Conservation (phyloP, 768 basidiomycete species). For the Trametes punicea region DNA sequence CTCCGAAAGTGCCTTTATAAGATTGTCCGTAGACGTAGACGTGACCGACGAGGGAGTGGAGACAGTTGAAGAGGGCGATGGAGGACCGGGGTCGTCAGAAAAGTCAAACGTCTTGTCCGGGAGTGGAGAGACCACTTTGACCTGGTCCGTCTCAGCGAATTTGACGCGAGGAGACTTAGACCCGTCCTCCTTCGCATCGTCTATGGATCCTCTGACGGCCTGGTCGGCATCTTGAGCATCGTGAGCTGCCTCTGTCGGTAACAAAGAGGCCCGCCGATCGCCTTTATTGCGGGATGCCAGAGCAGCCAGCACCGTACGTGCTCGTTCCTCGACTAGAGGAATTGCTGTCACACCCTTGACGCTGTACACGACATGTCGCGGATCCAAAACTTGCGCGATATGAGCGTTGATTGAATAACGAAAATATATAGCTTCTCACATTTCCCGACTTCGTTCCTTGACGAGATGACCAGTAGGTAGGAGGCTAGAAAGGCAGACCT, state of each 20-base stretch:
- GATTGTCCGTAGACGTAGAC: constrained; percentile 40
- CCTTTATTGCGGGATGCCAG: constrained; percentile 50
- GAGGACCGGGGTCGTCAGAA: constrained; percentile 16
- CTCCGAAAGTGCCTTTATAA: constrained; percentile 60
- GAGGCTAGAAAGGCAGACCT: constrained; percentile 47
- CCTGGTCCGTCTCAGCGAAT: constrained; percentile 47
- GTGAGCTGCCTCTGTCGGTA: constrained; percentile 25
- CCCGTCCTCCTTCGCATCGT: constrained; percentile 7
- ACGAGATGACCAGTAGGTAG: constrained; percentile 71
- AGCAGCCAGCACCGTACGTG: constrained; percentile 47
- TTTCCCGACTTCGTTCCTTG: constrained; percentile 58
- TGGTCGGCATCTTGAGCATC: background rate
- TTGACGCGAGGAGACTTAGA: constrained; percentile 42
- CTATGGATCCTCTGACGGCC: background rate
- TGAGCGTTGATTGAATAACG: background rate
- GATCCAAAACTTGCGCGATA: constrained; percentile 55
- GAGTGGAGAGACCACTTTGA: constrained; percentile 43
- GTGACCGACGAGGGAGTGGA: constrained; percentile 53
- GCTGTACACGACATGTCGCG: constrained; percentile 56
- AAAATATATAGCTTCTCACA: constrained; percentile 45
- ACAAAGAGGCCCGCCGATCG: constrained; percentile 44
- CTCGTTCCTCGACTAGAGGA: constrained; percentile 66
- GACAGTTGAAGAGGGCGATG: constrained; percentile 29
- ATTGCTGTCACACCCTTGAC: constrained; percentile 70
- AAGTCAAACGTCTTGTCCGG: constrained; percentile 22